Conservation (phyloP, 108 stramenopile species). For the Nannochloropsis salina region DNA sequence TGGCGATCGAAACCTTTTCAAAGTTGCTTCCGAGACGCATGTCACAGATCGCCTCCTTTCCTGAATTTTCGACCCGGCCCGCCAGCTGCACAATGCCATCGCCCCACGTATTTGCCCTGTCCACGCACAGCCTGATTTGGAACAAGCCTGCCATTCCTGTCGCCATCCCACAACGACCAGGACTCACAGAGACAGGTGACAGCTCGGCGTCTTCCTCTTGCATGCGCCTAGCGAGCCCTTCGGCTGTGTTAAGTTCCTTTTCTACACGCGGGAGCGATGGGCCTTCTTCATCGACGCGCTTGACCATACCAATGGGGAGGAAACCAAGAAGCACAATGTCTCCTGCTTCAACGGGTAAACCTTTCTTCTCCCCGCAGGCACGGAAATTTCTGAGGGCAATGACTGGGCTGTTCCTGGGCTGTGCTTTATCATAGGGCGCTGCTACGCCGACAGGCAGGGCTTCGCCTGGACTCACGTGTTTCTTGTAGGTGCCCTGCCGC, state of each 20-base stretch:
- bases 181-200: not conserved
- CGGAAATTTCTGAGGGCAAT: not conserved
- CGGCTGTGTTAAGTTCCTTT: not conserved
- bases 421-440: not conserved
- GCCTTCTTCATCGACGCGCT: not conserved
- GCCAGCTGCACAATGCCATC: constrained; percentile 3
- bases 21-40: not conserved
- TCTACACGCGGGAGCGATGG: not conserved
- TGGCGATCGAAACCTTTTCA: not conserved
- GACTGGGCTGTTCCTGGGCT: not conserved
- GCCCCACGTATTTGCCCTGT: constrained; percentile 16
- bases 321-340: not conserved
- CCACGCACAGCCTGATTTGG: not conserved
- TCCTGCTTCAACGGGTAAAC: not conserved
- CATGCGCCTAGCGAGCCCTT: not conserved
- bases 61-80: constrained; percentile 6
- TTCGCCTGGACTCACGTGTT: not conserved
- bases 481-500: not conserved
- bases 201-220: not conserved
- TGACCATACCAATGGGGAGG: not conserved
- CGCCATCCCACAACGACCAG: not conserved
- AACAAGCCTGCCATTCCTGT: not conserved
- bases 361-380: not conserved
- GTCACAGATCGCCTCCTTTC: not conserved
- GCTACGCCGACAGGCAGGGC: constrained; percentile 5